These are phyloP conservation scores for Eimeria zaria DNA, from an alignment of 169 alveolate species.

Conservation along the genomic window DNA sequence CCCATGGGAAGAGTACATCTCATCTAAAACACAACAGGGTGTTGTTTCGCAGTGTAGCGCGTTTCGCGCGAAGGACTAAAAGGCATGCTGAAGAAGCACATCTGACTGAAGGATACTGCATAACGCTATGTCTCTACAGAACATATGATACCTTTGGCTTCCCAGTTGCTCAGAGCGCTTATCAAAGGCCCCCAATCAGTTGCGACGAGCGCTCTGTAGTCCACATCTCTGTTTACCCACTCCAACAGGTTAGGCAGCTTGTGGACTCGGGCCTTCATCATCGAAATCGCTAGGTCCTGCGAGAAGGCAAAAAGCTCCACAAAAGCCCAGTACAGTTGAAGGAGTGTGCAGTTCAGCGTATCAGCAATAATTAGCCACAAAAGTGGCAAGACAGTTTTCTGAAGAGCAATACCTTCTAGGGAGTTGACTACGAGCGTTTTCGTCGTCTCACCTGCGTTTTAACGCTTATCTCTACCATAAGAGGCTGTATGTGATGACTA, in stretches of 20 bases:
- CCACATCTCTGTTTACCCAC: conserved; percentile 69
- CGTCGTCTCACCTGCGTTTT: conserved; percentile 18
- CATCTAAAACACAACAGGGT: conserved; percentile 30
- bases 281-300: conserved; percentile 33
- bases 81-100: not conserved
- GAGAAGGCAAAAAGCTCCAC: not conserved
- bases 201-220: conserved; percentile 64
- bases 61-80: not conserved
- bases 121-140: not conserved
- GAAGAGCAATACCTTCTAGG: not conserved
- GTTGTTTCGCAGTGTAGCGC: not conserved
- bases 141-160: conserved; percentile 36
- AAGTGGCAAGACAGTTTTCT: not conserved
- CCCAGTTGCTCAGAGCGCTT: conserved; percentile 73
- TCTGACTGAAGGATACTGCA: not conserved
- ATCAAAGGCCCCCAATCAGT: conserved; percentile 57
- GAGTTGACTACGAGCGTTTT: not conserved
- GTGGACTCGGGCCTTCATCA: conserved; percentile 3
- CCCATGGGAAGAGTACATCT: conserved; percentile 48
- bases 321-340: not conserved
- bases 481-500: conserved; percentile 2
- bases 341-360: not conserved
- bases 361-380: not conserved
- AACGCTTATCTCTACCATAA: not conserved
- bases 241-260: conserved; percentile 71